Evolutionary conservation across 2,329 filamentous ascomycete species (phyloP).

Genomic region (Colletotrichum siamense): DNA sequence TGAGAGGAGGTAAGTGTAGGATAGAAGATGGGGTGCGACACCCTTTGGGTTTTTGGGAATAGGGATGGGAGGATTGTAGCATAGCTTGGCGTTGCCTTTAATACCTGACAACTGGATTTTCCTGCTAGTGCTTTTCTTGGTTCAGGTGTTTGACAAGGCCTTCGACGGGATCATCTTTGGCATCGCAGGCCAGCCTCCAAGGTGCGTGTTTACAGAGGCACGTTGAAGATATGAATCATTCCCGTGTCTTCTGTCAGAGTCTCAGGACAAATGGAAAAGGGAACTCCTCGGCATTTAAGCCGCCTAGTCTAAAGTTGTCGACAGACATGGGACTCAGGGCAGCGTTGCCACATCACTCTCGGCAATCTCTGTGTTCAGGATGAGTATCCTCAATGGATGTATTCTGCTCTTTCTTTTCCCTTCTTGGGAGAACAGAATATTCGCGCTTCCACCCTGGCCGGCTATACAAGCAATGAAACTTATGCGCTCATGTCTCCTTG

Average conservation of each 20-base stretch:
- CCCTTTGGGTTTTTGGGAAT: neutral
- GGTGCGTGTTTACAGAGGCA: neutral
- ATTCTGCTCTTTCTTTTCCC: neutral
- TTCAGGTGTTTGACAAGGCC: too few species aligned
- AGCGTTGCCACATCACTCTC: too few species aligned
- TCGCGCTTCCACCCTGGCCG: too few species aligned
- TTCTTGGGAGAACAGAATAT: too few species aligned
- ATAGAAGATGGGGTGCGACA: neutral
- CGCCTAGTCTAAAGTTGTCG: too few species aligned
- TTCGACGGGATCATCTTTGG: too few species aligned
- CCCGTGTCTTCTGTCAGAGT: neutral
- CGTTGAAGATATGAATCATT: neutral
- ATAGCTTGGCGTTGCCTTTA: neutral
- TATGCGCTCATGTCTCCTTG: too few species aligned
- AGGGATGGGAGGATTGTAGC: neutral
- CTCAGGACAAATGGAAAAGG: neutral
- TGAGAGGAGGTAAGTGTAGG: neutral
- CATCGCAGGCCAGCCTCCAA: neutral
- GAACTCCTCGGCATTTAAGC: too few species aligned
- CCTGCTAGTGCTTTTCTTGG: neutral
- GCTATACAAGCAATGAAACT: too few species aligned
- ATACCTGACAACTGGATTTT: neutral
- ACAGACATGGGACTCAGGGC: too few species aligned
- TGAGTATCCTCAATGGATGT: rapidly evolving
- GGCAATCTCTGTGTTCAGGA: too few species aligned